A percentile compares a stretch with the other conserved stretches of the same genome.
Evolutionary conservation across 306 rosid genomes (phyloP).

Genomic region (Casuarina equisetifolia): DNA sequence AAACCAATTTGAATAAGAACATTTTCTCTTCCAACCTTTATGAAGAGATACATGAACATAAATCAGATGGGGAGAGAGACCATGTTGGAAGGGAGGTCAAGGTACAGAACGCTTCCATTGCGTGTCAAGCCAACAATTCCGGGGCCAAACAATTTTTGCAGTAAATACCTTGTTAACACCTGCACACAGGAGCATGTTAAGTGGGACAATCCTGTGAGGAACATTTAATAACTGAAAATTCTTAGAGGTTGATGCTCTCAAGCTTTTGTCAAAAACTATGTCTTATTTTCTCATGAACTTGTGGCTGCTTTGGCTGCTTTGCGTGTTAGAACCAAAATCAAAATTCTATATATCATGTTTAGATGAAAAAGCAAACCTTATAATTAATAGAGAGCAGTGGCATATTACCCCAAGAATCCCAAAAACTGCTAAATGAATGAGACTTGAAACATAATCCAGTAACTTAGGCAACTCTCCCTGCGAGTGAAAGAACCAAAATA

Average conservation of each 20-base stretch:
- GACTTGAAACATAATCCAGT: constrained; percentile 47
- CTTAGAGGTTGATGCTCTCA: not conserved
- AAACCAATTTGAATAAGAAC: not conserved
- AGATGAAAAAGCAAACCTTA: not conserved
- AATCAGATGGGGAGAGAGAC: constrained; percentile 41
- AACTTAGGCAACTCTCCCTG: constrained; percentile 39
- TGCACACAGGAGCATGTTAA: constrained; percentile 30
- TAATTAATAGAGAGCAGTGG: not conserved
- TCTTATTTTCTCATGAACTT: not conserved
- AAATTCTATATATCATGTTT: not conserved
- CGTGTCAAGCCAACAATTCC: constrained; percentile 54
- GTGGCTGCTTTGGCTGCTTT: not conserved
- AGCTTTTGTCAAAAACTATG: not conserved
- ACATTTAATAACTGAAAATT: constrained; percentile 4
- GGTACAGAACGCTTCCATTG: constrained; percentile 53
- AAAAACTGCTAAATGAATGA: constrained; percentile 52
- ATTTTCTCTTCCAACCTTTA: not conserved
- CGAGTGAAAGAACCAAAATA: not conserved
- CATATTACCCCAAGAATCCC: constrained; percentile 58
- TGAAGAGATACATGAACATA: not conserved
- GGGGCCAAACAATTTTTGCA: constrained; percentile 79
- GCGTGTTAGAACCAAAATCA: not conserved
- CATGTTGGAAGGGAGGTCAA: constrained; percentile 94
- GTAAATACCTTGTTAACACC: constrained; percentile 74
- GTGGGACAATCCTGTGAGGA: constrained; percentile 19